Base-by-base conservation (phyloP, 139 green algal genomes). In the Chara braunii region DNA sequence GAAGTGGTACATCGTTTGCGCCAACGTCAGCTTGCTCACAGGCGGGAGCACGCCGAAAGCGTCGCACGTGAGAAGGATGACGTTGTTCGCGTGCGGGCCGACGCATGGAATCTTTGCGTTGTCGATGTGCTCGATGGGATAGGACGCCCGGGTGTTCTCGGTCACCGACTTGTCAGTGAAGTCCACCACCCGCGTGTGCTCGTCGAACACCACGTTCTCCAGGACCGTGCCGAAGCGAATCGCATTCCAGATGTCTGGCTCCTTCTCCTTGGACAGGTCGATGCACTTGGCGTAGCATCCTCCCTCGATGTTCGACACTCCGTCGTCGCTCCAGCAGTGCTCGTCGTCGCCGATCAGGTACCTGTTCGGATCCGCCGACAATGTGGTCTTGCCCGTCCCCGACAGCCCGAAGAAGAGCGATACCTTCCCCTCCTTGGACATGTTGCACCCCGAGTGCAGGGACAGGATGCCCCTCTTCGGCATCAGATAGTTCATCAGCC, bases 1-100 rank as follows among this genome's bases (percentile, higher is more conserved):
- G 73, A 97, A 97, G 67, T 95, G 88, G 75, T 97, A 97, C 90
- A 97, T 97, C 30, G 90, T 91, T 75, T 97, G 91, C 68, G 89
- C 85, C 28, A 67, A 71, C 18, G 79, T 92, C 18, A 96, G 84
- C 50, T 80, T 81, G 45, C 68, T 75, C 22, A 96, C 85, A 11
- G 90, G 90, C 0, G 90, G 90, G 71, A 96, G 82, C 64, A 96
- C 90, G 24, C 91, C 92, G 77, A 97, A 97, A 2, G 90, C 90
- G 70, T 95, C 88, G 72, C 86, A 92, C 70, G 79, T 85, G n/a
- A 94, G 80, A 56, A 95, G 70, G 67, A 95, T 85, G 35, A 97
- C 80, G 70, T 94, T 77, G 23, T 34, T 71, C 1, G 66, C 57
- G 23, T 59, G 30, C 12, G 56, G 29, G 18, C 64, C 64, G 9